A percentile compares a stretch with the other conserved stretches of the same genome.
phyloP scores from a whole-genome alignment of 805 yeast species.

The Saccharomycopsis sp. region DNA sequence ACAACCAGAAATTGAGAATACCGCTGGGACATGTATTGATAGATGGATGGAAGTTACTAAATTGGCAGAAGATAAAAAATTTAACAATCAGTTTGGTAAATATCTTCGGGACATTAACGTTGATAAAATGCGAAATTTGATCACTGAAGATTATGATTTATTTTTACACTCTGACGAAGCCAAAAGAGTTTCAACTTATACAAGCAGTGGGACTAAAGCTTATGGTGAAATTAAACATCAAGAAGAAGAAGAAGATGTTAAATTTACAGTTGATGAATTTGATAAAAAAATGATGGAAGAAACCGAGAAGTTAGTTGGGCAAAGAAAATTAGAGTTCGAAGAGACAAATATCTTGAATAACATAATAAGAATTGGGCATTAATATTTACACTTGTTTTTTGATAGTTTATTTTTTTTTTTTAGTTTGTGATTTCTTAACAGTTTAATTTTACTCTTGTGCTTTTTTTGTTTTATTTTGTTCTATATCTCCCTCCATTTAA shows the following conservation, averaged over 20 bases:
- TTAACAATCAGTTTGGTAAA: conserved; percentile 13
- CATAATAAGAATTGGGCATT: neutral
- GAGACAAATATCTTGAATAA: conserved; percentile 10
- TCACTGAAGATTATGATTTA: conserved; percentile 27
- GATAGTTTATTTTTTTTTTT: neutral
- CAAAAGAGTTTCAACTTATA: conserved; percentile 14
- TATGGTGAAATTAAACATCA: conserved; percentile 7
- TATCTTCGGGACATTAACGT: conserved; percentile 13
- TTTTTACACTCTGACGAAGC: conserved; percentile 2
- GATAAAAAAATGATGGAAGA: conserved; percentile 15
- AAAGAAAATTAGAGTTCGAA: conserved; percentile 7
- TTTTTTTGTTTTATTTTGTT: neutral
- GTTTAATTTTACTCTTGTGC: neutral
- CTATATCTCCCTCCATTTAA: too few relatives aligned
- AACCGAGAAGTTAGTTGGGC: conserved; percentile 9
- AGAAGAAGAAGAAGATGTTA: conserved; percentile 13
- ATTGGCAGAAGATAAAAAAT: conserved; percentile 24
- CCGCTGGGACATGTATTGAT: conserved; percentile 43
- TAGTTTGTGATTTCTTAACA: neutral
- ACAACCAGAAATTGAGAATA: conserved; percentile 51
- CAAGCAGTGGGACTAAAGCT: conserved; percentile 15
- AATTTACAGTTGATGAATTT: conserved; percentile 16
- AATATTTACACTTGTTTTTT: neutral
- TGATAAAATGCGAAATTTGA: conserved; percentile 24
- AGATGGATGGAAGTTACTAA: conserved; percentile 38